Evolutionary conservation across 1,139 yeast species (phyloP), one percentile per base, ranked within the genome.

Genomic region (Chernovozyma sophiae-reginae): DNA sequence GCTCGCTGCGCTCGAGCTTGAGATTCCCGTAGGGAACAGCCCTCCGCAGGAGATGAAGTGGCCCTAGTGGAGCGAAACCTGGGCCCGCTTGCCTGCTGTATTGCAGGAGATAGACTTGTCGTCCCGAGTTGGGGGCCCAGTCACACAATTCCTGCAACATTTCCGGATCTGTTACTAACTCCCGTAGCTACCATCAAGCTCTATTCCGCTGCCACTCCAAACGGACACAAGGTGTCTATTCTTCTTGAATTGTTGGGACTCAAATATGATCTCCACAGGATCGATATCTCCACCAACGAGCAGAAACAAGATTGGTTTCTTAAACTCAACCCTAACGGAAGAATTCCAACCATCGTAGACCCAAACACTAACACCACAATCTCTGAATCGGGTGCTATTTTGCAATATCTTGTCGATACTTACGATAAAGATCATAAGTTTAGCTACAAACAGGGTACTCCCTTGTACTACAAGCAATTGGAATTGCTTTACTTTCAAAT

Each of bases 321-420:
- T 37, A 58, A 68, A 37, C 55, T 77, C 47, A 77, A 79, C 51
- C 80, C 81, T 20, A 79, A 79, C 48, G 85, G 86, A 13, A 63
- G 81, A 44, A 75, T 79, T 38, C 86, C 86, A 14, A 68, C 77
- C 1, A 52, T 80, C 16, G 65, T 68, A 3, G 81, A 77, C 48
- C 61, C 64, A 35, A 54, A 54, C 26, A 56, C 69, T 14, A 75
- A 74, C 7, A 58, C 68, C 16, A 55, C 67, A 12, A 48, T 79
- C 33, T 68, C 71, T 48, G 86, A 80, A 56, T 65, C 80, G 25
- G 84, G 73, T 18, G 82, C 84, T 14, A 78, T 79, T 42, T 52
- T 79, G 54, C 61, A 65, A 43, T 79, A 77, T 47, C 55, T 79
- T 32, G 76, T 71, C 34, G 82, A 76, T 41, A 74, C 70, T 42